These are phyloP conservation scores for Lodderomyces margitis DNA, from an alignment of 1,139 yeast genomes.

Conservation along the genomic window DNA sequence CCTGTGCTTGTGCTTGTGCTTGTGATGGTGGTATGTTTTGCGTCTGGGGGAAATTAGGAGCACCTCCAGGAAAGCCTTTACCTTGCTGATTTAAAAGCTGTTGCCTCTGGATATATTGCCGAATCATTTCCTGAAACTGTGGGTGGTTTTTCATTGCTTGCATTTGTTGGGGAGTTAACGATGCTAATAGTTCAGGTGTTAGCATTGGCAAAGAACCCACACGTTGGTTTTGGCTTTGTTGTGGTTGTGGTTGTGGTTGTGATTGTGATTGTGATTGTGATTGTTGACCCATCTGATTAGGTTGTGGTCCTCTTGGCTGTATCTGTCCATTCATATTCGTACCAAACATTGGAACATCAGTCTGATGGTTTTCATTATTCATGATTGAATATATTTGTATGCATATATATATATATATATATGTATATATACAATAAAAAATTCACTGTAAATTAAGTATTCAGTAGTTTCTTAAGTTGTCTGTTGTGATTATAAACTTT, in stretches of 20 bases:
- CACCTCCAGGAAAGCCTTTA: constrained; percentile 1
- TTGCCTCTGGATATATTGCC: constrained; percentile 38
- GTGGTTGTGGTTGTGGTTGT: constrained; percentile 3
- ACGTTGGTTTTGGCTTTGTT: constrained; percentile 3
- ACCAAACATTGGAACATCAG: not conserved
- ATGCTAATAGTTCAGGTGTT: constrained; percentile 41
- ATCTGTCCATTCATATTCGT: not conserved
- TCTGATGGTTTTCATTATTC: constrained; percentile 1
- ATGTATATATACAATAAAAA: too few species aligned
- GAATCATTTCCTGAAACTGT: constrained; percentile 41
- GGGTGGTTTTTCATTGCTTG: constrained; percentile 50
- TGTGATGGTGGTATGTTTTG: constrained; percentile 5
- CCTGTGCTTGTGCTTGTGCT: constrained; percentile 5
- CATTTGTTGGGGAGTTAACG: constrained; percentile 45
- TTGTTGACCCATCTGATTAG: constrained; percentile 1
- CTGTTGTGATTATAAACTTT: not conserved
- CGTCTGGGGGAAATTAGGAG: constrained; percentile 8
- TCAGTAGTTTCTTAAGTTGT: too few species aligned
- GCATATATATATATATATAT: too few species aligned
- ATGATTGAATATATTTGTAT: too few species aligned
- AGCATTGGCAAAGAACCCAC: constrained; percentile 8
- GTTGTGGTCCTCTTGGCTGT: constrained; percentile 1
- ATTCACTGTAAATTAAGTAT: too few species aligned
- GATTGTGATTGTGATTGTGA: constrained; percentile 3
- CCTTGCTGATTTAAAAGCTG: constrained; percentile 32